Evolutionary conservation across 148 eudicot genomes (phyloP).

Genomic region (Chenopodium formosanum): DNA sequence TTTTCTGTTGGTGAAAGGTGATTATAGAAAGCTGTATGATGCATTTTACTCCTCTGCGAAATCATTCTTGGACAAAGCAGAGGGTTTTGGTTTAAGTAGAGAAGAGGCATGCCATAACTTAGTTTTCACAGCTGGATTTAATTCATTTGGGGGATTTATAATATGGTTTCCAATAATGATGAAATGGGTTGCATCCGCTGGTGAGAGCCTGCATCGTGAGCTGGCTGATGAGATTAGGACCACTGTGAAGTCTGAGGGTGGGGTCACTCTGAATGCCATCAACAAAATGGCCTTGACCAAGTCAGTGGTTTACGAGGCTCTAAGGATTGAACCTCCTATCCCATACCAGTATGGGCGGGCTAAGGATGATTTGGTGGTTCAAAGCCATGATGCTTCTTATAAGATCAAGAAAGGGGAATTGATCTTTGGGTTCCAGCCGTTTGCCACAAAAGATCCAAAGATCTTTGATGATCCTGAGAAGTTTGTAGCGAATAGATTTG

Average conservation of each 20-base stretch:
- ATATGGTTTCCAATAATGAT: conserved; percentile 40
- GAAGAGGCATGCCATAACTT: conserved; percentile 76
- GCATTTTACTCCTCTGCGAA: conserved; percentile 36
- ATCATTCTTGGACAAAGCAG: conserved; percentile 47
- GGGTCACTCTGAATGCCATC: conserved; percentile 39
- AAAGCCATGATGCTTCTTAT: conserved; percentile 47
- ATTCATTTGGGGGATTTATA: conserved; percentile 59
- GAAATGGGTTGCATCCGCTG: conserved; percentile 54
- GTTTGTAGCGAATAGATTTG: conserved; percentile 51
- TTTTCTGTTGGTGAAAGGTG: conserved; percentile 35
- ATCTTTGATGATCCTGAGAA: conserved; percentile 42
- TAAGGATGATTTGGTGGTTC: conserved; percentile 42
- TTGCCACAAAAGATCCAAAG: conserved; percentile 53
- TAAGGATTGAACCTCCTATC: conserved; percentile 60
- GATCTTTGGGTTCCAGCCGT: conserved; percentile 58
- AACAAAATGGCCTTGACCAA: conserved; percentile 49
- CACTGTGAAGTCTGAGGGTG: conserved; percentile 41
- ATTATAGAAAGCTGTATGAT: conserved; percentile 44
- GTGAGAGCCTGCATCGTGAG: conserved; percentile 42
- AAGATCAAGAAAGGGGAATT: conserved; percentile 56
- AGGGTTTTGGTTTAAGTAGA: conserved; percentile 38
- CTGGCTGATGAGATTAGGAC: conserved; percentile 51
- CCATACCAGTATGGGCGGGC: conserved; percentile 57
- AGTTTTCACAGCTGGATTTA: conserved; percentile 52
- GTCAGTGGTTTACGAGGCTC: conserved; percentile 52